These are phyloP conservation scores for sunflower (Helianthus annuus) DNA, from an alignment of 129 eudicot genomes.

Conservation along the genomic window HanXRQr2.0-SUNRISE NC_035439.2:71705637-71706136, in stretches of 20 bases:
- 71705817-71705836: too few relatives aligned
- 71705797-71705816: too few relatives aligned
- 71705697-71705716: conserved; percentile 17
- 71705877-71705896: conserved; percentile 43
- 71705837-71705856: too few relatives aligned
- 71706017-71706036: conserved; percentile 39
- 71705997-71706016: conserved; percentile 42
- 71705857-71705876: not conserved
- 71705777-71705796: too few relatives aligned
- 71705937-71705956: conserved; percentile 42
- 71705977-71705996: conserved; percentile 39
- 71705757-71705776: too few relatives aligned
- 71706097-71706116: conserved; percentile 10
- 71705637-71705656: conserved; percentile 42
- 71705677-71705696: conserved; percentile 32
- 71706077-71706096: conserved; percentile 20
- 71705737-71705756: not conserved
- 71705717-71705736: not conserved
- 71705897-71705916: conserved; percentile 40
- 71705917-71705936: conserved; percentile 42
- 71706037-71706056: conserved; percentile 68
- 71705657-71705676: conserved; percentile 35
- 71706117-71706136: conserved; percentile 25
- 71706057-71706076: conserved; percentile 51
- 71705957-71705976: conserved; percentile 45